Evolutionary conservation across 257 asterid species (phyloP), one percentile per base, ranked within the genome.

Genomic region (Buddleja alternifolia): DNA sequence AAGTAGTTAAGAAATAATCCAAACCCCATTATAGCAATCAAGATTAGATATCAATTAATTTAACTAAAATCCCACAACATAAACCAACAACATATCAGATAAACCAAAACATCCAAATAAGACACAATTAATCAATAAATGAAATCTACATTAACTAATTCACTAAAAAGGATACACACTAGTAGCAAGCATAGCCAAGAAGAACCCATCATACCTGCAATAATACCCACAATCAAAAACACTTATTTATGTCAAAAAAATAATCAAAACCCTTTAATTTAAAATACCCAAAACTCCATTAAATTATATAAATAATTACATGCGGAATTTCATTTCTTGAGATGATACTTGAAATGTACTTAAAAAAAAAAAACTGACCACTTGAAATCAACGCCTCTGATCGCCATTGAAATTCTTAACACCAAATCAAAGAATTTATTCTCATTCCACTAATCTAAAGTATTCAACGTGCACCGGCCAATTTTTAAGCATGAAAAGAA

Each of bases 191-290:
- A 93, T 93, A 67, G 96, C 88, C 83, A 93, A 74, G 93, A 93
- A 93, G 81, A 93, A 93, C 69, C 99, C 99, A 90, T 93, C 97
- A 60, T 90, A 93, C 99, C 97, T 93, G 82, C 84, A 81, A 84
- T 16, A 80, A 76, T 1, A 51, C 77, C 82, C 58, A 73, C 48
- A 67, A 62, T 59, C 24, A 34, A 21, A 73, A 61, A 32, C 20
- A 45, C 37, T 51, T 24, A 24, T 34, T 25, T 7, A 54, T 46
- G 41, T 45, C 37, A 50, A 8, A 29, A 17, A 79, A 39, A n/a
- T n/a, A n/a, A 54, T 6, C 14, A 45, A 41, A 78, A 52, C 19
- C 78, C 71, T 9, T 55, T 23, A 36, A 42, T 5, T 62, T n/a
- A n/a, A n/a, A 55, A 5, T 54, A 2, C 76, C 69, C 24, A 54